Base-by-base conservation (phyloP, 148 eudicot genomes). In the Heliamphora exappendiculata region DNA sequence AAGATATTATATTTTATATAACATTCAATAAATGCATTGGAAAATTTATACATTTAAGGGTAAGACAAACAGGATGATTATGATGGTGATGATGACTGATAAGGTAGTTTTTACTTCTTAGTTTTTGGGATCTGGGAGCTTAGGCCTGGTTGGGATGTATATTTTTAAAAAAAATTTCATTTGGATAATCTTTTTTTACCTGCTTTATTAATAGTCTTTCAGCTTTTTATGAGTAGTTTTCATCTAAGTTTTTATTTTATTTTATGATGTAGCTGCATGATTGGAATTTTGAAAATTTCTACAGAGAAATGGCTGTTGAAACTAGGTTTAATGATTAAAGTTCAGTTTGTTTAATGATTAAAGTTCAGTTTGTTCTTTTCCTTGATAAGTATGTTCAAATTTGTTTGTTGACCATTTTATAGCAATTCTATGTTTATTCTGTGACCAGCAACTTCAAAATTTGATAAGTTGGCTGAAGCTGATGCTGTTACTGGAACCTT, bases 391-490 rank as follows among this genome's bases (percentile, higher is more conserved):
- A n/a, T n/a, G n/a, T n/a, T n/a, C n/a, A n/a, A n/a, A n/a, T 70
- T 33, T 70, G 62, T 74, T 64, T 33, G 2, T 53, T 66, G 63
- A 59, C 69, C 28, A 39, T 33, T 34, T 53, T 63, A 53, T 72
- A 37, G 20, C 37, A 44, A 29, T 42, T 72, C 9, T 67, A 54
- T 44, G 33, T 39, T 70, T 81, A 31, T 63, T 20, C 19, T 72
- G 22, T 76, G 53, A 50, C 59, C 83, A 93, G 99, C 89, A 73
- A 91, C 99, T 59, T 95, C 97, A 75, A 95, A 89, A 73, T n/a
- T 72, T 73, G 82, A 78, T 50, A 79, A 80, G 70, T 59, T 81
- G 74, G 76, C 73, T 73, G 82, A 76, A 75, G 49, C 77, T 42
- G 80, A 85, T 75, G 59, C 76, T 82, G 78, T 45, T 70, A 45